A percentile compares a stretch with the other conserved stretches of the same genome.
Evolutionary conservation across 1,284 basidiomycete species (phyloP).

Genomic region (Moesziomyces globuligerus): DNA sequence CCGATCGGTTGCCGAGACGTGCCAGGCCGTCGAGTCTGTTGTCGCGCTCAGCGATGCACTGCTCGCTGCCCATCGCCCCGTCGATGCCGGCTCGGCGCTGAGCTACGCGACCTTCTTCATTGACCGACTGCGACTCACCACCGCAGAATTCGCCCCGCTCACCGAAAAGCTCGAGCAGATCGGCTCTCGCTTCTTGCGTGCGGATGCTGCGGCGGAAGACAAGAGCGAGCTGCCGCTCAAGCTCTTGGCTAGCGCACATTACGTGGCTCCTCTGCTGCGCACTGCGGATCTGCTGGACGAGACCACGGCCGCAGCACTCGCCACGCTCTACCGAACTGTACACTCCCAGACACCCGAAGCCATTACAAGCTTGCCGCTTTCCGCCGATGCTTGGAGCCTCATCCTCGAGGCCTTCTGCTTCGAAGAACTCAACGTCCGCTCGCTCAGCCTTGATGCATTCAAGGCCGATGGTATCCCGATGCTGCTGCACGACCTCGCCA

Average conservation of each 20-base stretch:
- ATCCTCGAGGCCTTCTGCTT: constrained; percentile 49
- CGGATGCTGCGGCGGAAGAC: constrained; percentile 7
- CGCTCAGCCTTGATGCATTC: constrained; percentile 40
- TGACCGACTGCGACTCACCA: constrained; percentile 15
- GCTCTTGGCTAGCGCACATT: constrained; percentile 40
- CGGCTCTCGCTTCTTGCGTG: constrained; percentile 20
- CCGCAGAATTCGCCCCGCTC: constrained; percentile 1
- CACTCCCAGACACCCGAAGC: constrained; percentile 18
- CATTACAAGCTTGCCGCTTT: constrained; percentile 25
- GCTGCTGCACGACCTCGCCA: constrained; percentile 29
- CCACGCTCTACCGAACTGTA: constrained; percentile 35
- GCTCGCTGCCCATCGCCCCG: constrained; percentile 17
- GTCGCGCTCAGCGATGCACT: constrained; percentile 26
- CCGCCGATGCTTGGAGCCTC: constrained; percentile 25
- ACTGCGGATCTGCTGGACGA: constrained; percentile 39
- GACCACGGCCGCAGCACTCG: constrained; percentile 26
- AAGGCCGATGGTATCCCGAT: constrained; percentile 35
- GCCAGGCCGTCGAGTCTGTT: constrained; percentile 9
- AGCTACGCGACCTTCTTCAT: constrained; percentile 32
- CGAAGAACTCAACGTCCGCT: constrained; percentile 40
- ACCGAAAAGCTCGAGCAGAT: constrained; percentile 18
- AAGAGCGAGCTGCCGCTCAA: constrained; percentile 13
- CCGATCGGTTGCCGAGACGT: constrained; percentile 1
- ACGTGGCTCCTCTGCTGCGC: constrained; percentile 34
- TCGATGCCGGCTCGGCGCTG: constrained; percentile 39